These are phyloP conservation scores for Trichophyton rubrum DNA, from an alignment of 2,329 filamentous ascomycete genomes.

Conservation along the genomic window DNA sequence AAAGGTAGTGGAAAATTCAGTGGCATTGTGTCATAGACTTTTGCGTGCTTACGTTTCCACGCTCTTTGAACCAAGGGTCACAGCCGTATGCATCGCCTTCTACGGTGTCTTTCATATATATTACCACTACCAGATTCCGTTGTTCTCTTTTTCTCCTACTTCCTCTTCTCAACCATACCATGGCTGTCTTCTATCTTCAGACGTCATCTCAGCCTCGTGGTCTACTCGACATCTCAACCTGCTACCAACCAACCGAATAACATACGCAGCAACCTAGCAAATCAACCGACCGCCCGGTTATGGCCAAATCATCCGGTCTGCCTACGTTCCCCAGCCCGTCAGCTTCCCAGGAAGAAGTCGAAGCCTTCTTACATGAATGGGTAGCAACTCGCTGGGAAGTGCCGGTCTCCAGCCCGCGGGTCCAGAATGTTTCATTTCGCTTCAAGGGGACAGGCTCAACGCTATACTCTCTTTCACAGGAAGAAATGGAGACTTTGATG, in stretches of 20 bases:
- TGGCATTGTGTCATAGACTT: background rate
- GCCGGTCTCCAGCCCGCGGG: background rate
- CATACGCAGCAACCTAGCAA: background rate
- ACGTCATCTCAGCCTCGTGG: background rate
- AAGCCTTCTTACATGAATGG: background rate
- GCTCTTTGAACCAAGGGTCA: background rate
- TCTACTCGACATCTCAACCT: background rate
- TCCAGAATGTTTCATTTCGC: background rate
- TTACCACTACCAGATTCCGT: background rate
- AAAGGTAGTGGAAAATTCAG: background rate
- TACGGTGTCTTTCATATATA: background rate
- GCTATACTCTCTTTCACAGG: background rate
- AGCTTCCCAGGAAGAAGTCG: background rate
- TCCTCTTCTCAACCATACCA: background rate
- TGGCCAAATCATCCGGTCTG: background rate
- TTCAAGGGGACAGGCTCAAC: background rate
- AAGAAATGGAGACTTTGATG: background rate
- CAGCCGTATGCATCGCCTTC: background rate
- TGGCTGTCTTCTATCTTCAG: background rate
- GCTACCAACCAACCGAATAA: background rate
- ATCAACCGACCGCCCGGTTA: background rate
- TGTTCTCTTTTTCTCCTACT: background rate
- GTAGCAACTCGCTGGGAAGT: background rate
- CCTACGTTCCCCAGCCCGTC: background rate
- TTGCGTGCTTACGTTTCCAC: background rate